Evolutionary conservation across 2,329 filamentous ascomycete species (phyloP).

Genomic region (Ophiostoma novo-ulmi): DNA sequence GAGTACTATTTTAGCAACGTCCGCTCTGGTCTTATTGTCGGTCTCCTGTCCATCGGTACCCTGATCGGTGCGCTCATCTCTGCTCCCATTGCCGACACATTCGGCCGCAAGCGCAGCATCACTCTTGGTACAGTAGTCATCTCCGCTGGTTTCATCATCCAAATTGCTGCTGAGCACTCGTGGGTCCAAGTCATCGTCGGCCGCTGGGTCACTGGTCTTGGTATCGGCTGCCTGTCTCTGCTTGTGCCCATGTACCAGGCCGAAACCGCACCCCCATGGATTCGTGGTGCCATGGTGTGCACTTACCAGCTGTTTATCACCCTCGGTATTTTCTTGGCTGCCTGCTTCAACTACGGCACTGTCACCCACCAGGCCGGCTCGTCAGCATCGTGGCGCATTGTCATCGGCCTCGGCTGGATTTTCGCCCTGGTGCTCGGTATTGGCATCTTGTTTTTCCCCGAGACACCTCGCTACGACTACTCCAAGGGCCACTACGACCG

Average conservation of each 20-base stretch:
- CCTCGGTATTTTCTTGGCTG: slow-evolving; percentile 55
- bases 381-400: slow-evolving; percentile 54
- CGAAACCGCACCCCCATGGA: slow-evolving; percentile 57
- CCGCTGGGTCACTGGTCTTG: slow-evolving; percentile 61
- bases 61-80: slow-evolving; percentile 50
- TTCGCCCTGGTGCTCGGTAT: slow-evolving; percentile 49
- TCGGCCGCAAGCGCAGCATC: slow-evolving; percentile 54
- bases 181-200: slow-evolving; percentile 61
- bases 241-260: slow-evolving; percentile 55
- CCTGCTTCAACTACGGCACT: slow-evolving; percentile 50
- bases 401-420: slow-evolving; percentile 52
- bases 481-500: slow-evolving; percentile 19
- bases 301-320: slow-evolving; percentile 73
- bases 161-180: slow-evolving; percentile 52
- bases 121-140: slow-evolving; percentile 52
- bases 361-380: slow-evolving; percentile 39
- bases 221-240: slow-evolving; percentile 61
- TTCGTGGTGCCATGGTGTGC: slow-evolving; percentile 60
- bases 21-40: slow-evolving; percentile 50
- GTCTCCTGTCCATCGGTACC: slow-evolving; percentile 52
- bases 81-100: slow-evolving; percentile 52
- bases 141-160: slow-evolving; percentile 59
- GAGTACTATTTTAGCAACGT: slow-evolving; percentile 39
- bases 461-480: slow-evolving; percentile 47
- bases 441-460: slow-evolving; percentile 51